phyloP scores from a whole-genome alignment of 805 yeast species.

The Zygoascus flipseniorum region DNA sequence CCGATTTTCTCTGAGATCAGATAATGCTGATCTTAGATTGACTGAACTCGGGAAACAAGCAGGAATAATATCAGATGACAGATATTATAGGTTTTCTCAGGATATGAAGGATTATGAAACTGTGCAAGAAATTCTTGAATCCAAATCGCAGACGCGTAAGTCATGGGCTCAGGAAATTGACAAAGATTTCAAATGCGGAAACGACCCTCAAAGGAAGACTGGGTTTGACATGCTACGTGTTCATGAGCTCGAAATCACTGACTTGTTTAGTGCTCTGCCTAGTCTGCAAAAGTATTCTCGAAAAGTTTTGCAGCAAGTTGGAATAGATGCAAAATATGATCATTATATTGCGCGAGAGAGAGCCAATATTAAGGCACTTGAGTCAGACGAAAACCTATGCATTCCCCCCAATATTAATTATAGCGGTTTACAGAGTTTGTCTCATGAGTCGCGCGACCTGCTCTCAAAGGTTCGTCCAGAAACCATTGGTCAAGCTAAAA shows the following conservation, averaged over 20 bases:
- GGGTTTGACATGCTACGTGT: conserved; percentile 70
- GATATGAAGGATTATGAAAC: conserved; percentile 40
- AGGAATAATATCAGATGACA: conserved; percentile 57
- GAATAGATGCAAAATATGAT: conserved; percentile 74
- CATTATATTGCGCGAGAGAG: conserved; percentile 72
- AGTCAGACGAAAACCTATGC: conserved; percentile 67
- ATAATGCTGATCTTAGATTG: conserved; percentile 84
- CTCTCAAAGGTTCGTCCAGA: conserved; percentile 72
- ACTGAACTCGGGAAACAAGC: conserved; percentile 56
- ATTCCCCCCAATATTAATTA: conserved; percentile 69
- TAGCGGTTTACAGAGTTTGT: conserved; percentile 48
- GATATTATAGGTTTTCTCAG: conserved; percentile 42
- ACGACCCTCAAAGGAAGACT: conserved; percentile 35
- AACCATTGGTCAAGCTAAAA: conserved; percentile 90
- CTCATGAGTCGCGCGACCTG: conserved; percentile 62
- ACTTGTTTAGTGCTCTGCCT: conserved; percentile 30
- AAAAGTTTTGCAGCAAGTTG: conserved; percentile 50
- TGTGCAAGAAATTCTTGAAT: conserved; percentile 39
- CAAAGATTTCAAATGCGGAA: background rate
- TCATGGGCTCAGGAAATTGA: conserved; percentile 52
- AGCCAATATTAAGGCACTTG: conserved; percentile 64
- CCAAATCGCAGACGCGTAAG: conserved; percentile 40
- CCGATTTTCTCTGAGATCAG: conserved; percentile 81
- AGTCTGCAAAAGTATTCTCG: conserved; percentile 30
- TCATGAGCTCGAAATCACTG: conserved; percentile 29